Evolutionary conservation across 345 rosid genomes (phyloP).

Genomic region (Nasturtium officinale): DNA sequence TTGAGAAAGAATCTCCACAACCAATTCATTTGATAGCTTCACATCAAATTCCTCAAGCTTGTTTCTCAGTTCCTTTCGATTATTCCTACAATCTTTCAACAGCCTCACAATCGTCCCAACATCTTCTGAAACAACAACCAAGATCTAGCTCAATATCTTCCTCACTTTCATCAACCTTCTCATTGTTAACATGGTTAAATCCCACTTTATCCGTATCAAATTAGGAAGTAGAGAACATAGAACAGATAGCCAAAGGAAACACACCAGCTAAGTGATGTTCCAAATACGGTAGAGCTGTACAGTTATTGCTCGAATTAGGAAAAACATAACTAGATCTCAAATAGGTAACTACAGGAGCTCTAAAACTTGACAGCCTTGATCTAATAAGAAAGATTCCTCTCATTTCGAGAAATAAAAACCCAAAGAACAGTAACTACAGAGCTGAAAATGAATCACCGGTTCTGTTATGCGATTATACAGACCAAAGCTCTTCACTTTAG

Average conservation of each 20-base stretch:
- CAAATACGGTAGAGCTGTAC: slow-evolving; percentile 4
- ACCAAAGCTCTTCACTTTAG: slow-evolving; percentile 30
- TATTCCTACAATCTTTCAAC: slow-evolving; percentile 44
- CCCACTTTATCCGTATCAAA: neutral
- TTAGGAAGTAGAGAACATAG: slow-evolving; percentile 31
- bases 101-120: slow-evolving; percentile 50
- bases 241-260: slow-evolving; percentile 23
- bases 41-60: slow-evolving; percentile 64
- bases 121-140: slow-evolving; percentile 45
- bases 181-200: neutral
- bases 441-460: slow-evolving; percentile 14
- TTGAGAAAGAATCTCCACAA: slow-evolving; percentile 70
- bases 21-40: slow-evolving; percentile 58
- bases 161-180: slow-evolving; percentile 31
- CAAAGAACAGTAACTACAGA: slow-evolving; percentile 9
- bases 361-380: slow-evolving; percentile 22
- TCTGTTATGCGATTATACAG: slow-evolving; percentile 14
- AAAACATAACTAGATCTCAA: slow-evolving; percentile 22
- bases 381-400: slow-evolving; percentile 38
- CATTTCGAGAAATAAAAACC: slow-evolving; percentile 13
- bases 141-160: slow-evolving; percentile 30
- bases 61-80: slow-evolving; percentile 49
- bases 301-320: neutral
- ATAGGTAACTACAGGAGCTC: slow-evolving; percentile 9
- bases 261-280: slow-evolving; percentile 1